Percentiles rank a stretch among this genome's conserved stretches.
phyloP scores from a whole-genome alignment of 148 eudicot genomes.

The Dianthus caryophyllus region DNA sequence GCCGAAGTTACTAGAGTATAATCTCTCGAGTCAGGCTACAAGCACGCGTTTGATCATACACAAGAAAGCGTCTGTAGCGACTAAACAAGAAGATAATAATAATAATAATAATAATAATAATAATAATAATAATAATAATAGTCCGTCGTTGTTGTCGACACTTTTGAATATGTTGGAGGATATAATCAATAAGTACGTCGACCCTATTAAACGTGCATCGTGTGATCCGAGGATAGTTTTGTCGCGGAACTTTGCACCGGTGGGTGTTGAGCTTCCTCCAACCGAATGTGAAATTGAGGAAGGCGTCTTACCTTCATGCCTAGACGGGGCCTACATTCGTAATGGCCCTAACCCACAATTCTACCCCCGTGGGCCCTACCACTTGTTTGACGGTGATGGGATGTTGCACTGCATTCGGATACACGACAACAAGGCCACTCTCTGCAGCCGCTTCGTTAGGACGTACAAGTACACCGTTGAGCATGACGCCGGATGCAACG shows the following conservation, averaged over 20 bases:
- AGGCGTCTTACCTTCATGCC: constrained; percentile 54
- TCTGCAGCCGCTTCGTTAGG: constrained; percentile 63
- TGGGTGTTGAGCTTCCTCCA: constrained; percentile 63
- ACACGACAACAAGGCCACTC: constrained; percentile 47
- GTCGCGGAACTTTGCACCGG: constrained; percentile 67
- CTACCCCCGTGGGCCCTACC: constrained; percentile 72
- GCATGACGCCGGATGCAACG: constrained; percentile 26
- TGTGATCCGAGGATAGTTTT: constrained; percentile 53
- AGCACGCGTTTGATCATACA: background rate
- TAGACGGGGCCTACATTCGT: constrained; percentile 72
- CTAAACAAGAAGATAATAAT: background rate
- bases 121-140: too few relatives aligned
- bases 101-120: too few relatives aligned
- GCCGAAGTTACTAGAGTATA: constrained; percentile 2
- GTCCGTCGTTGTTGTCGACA: constrained; percentile 23
- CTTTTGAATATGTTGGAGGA: constrained; percentile 45
- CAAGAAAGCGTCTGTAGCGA: background rate
- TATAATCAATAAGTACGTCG: constrained; percentile 48
- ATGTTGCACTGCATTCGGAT: constrained; percentile 66
- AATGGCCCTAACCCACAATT: constrained; percentile 84
- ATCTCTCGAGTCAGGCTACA: constrained; percentile 2
- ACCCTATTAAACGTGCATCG: constrained; percentile 47
- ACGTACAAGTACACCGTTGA: constrained; percentile 56
- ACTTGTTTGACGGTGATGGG: constrained; percentile 77
- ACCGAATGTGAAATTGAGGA: constrained; percentile 43